Evolutionary conservation across 2,329 filamentous ascomycete genomes (phyloP).

Genomic region (Colletotrichum lini): DNA sequence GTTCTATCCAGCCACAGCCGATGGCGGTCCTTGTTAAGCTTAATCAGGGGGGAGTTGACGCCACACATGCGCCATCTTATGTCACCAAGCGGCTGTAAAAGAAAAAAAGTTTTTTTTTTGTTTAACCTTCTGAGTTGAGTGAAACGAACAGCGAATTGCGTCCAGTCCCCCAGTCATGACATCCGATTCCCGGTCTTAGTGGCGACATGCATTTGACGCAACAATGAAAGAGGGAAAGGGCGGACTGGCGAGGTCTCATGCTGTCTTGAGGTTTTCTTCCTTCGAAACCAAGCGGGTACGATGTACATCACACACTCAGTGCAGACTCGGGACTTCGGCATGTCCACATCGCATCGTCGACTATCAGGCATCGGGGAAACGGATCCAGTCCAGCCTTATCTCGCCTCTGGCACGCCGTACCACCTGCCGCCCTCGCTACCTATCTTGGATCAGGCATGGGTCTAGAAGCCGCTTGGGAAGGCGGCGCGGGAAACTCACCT

Average conservation of each 20-base stretch:
- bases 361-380: not conserved
- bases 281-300: constrained; percentile 6
- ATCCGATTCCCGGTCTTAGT: constrained; percentile 28
- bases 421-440: not conserved
- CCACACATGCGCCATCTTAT: not conserved
- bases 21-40: not conserved
- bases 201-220: constrained; percentile 24
- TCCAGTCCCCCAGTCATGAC: constrained; percentile 27
- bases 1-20: constrained; percentile 8
- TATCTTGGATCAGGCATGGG: not conserved
- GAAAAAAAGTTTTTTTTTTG: too few species aligned
- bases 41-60: not conserved
- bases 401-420: constrained; percentile 1
- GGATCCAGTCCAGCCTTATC: not conserved
- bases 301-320: not conserved
- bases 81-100: not conserved
- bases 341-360: not conserved
- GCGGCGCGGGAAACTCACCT: constrained; percentile 13
- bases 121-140: constrained; percentile 28
- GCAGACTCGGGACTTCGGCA: constrained; percentile 30
- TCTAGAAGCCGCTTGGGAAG: not conserved
- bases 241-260: constrained; percentile 15
- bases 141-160: constrained; percentile 32
- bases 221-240: constrained; percentile 12
- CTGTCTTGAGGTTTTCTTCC: constrained; percentile 25